phyloP scores from a whole-genome alignment of 305 asterid species.

The Plantago coronopus region DNA sequence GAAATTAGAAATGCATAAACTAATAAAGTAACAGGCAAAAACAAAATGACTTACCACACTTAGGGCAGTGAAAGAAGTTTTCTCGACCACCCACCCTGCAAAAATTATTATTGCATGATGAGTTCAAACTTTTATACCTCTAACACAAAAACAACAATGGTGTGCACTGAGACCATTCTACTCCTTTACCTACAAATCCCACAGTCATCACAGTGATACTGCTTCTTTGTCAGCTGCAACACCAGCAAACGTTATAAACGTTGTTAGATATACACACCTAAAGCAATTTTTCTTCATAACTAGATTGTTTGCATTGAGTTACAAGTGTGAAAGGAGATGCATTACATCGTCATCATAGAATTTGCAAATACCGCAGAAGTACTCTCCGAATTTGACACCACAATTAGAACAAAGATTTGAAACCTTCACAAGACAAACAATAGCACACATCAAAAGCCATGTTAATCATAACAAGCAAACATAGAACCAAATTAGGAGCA shows the following conservation, averaged over 20 bases:
- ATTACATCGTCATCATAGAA: constrained; percentile 87
- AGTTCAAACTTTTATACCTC: background rate
- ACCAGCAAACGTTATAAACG: constrained; percentile 24
- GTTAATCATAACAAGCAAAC: constrained; percentile 2
- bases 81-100: constrained; percentile 89
- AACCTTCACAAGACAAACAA: constrained; percentile 38
- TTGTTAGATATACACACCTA: constrained; percentile 19
- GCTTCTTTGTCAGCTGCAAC: constrained; percentile 55
- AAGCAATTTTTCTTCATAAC: background rate
- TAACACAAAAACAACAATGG: background rate
- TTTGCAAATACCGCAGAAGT: constrained; percentile 75
- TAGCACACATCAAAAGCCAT: constrained; percentile 14
- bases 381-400: constrained; percentile 80
- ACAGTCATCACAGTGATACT: constrained; percentile 86
- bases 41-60: constrained; percentile 57
- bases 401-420: constrained; percentile 61
- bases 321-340: constrained; percentile 12
- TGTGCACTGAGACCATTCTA: constrained; percentile 5
- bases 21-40: constrained; percentile 1
- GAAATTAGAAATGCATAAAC: background rate
- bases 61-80: constrained; percentile 79
- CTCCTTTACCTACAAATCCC: constrained; percentile 85
- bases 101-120: constrained; percentile 20
- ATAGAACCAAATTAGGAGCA: constrained; percentile 12
- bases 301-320: background rate